Base-by-base conservation (phyloP, 2,329 filamentous ascomycete species). In the Ceratocystis alfenasii region DNA sequence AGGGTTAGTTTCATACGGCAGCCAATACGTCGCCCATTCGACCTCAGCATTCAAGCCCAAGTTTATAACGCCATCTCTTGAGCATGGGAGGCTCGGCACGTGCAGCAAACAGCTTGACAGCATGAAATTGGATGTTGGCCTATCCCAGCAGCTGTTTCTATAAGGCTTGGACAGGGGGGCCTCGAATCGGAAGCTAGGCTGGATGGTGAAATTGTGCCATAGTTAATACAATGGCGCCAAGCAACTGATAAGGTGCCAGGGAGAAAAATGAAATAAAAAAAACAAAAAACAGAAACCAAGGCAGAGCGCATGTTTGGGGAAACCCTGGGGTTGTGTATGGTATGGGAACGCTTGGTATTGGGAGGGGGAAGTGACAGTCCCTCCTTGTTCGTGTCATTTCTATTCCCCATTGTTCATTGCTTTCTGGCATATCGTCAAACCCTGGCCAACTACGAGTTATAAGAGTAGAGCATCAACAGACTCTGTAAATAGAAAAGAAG, bases 211-310 rank as follows among this genome's bases (percentile, higher is more conserved):
- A 57, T 57, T 57, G 50, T 57, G 50, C 50, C 50, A 57, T 57
- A 57, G 50, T 57, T 30, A 30, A 57, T 30, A 57, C 50, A 57
- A 57, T 57, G 50, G 50, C 50, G 50, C 50, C 20, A 57, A 57
- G 50, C 20, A 57, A 57, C 25, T 36, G 33, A 57, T 57, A 28
- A 57, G 25, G 50, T 25, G 22, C 20, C 3, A 57, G 10, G 12
- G 25, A 30, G 25, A 17, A 30, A 28, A 30, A 28, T 3, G 22
- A 2, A 25, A 57, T 8, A 30, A n/a, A 50, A 12, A 12, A 28
- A 57, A 15, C 2, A 12, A 22, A 57, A 30, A 30, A 6, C 30
- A 30, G 28, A 55, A 30, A 57, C 10, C 5, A 22, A 57, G 15
- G n/a, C 46, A 36, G 8, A 36, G 33, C 5, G 25, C 50, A 57